phyloP scores from a whole-genome alignment of 148 eudicot genomes.

The Fagopyrum esculentum region DNA sequence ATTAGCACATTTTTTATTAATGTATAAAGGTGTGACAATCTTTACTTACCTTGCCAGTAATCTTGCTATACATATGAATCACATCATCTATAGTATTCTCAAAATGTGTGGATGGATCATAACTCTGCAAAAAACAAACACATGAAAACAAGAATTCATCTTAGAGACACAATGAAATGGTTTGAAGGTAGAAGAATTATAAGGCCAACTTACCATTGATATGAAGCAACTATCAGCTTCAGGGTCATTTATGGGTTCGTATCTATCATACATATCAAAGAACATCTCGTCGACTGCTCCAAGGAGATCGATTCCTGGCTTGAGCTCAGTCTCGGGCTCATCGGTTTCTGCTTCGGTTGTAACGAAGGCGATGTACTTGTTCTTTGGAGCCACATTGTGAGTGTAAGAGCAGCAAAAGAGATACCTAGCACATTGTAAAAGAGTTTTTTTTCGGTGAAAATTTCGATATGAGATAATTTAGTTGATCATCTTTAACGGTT shows the following conservation, averaged over 20 bases:
- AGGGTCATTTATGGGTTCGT: slow-evolving; percentile 48
- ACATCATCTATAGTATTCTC: slow-evolving; percentile 74
- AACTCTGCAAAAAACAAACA: slow-evolving; percentile 38
- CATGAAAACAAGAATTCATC: not conserved
- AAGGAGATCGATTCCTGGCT: slow-evolving; percentile 84
- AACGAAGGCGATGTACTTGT: slow-evolving; percentile 87
- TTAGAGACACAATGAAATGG: not conserved
- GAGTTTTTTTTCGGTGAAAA: not conserved
- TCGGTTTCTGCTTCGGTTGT: slow-evolving; percentile 91
- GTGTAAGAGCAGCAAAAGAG: slow-evolving; percentile 92
- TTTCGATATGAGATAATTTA: not conserved
- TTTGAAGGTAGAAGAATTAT: not conserved
- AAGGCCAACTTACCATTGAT: slow-evolving; percentile 52
- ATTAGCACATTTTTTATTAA: no score
- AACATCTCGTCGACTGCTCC: slow-evolving; percentile 87
- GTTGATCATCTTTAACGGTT: no score
- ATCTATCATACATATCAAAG: slow-evolving; percentile 85
- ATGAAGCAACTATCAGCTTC: slow-evolving; percentile 70
- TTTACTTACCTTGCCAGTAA: slow-evolving; percentile 61
- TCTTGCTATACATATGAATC: slow-evolving; percentile 51
- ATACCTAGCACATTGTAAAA: slow-evolving; percentile 40
- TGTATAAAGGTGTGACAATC: not conserved
- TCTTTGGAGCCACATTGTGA: slow-evolving; percentile 92
- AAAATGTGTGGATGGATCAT: slow-evolving; percentile 70
- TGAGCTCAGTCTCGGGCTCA: slow-evolving; percentile 76